These are phyloP conservation scores for Testicularia cyperi DNA, from an alignment of 1,284 basidiomycete species.

Conservation along the genomic window DNA sequence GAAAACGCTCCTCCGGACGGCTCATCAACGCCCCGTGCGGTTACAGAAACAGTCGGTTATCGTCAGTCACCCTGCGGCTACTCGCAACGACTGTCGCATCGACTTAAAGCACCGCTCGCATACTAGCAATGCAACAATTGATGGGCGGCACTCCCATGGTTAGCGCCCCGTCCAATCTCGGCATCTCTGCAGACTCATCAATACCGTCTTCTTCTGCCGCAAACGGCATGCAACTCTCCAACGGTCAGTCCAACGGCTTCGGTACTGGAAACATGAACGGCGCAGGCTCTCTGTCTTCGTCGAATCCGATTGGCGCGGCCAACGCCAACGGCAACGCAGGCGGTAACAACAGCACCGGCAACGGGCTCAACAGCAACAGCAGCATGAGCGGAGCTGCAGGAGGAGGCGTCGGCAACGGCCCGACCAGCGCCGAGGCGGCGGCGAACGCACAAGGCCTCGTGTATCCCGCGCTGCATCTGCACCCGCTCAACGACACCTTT, in stretches of 20 bases:
- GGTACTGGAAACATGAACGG: too few relatives aligned
- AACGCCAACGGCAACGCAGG: not conserved
- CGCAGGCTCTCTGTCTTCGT: not conserved
- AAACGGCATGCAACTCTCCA: not conserved
- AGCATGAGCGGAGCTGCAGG: conserved; percentile 6
- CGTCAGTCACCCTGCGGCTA: too few relatives aligned
- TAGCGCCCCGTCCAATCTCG: conserved; percentile 39
- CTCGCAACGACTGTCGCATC: too few relatives aligned
- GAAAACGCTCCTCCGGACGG: too few relatives aligned
- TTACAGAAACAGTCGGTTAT: too few relatives aligned
- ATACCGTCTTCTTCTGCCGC: not conserved
- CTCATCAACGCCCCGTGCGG: too few relatives aligned
- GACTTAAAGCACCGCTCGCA: not conserved
- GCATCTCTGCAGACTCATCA: conserved; percentile 24
- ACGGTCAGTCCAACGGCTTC: not conserved
- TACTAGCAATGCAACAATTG: conserved; percentile 29
- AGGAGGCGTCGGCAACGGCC: too few relatives aligned
- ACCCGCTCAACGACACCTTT: conserved; percentile 94
- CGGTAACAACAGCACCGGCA: not conserved
- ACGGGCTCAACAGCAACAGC: conserved; percentile 7
- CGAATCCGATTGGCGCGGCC: too few relatives aligned
- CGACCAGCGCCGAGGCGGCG: conserved; percentile 30
- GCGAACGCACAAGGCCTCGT: conserved; percentile 41
- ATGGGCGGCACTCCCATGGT: conserved; percentile 41
- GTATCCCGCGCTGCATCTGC: conserved; percentile 65